These are phyloP conservation scores for Pseudocercospora vitis DNA, from an alignment of 2,329 filamentous ascomycete genomes.

Conservation along the genomic window DNA sequence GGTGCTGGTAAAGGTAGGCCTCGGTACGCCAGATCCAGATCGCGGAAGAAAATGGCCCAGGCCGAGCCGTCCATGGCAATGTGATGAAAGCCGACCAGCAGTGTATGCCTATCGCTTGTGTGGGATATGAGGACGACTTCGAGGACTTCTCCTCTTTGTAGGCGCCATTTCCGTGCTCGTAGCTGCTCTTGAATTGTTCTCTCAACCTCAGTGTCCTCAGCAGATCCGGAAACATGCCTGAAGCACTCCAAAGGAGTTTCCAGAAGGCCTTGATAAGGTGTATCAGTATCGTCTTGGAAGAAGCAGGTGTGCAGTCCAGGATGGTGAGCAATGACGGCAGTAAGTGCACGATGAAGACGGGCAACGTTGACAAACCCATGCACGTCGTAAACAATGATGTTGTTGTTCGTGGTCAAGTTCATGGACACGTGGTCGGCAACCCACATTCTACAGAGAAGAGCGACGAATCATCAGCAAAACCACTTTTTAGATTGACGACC, in stretches of 20 bases:
- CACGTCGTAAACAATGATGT: conserved; percentile 18
- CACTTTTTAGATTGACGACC: neutral
- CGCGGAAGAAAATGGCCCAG: conserved; percentile 29
- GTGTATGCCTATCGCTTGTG: conserved; percentile 17
- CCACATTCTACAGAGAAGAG: conserved; percentile 18
- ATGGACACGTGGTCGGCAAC: conserved; percentile 21
- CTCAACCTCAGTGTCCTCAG: neutral
- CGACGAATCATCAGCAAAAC: conserved; percentile 10
- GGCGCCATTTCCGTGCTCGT: conserved; percentile 15
- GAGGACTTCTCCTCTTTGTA: conserved; percentile 29
- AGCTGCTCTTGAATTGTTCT: conserved; percentile 7
- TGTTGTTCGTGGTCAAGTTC: conserved; percentile 20
- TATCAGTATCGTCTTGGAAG: conserved; percentile 20
- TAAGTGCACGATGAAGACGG: conserved; percentile 21
- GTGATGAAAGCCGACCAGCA: conserved; percentile 38
- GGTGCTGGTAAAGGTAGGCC: conserved; percentile 10
- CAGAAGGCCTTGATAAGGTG: conserved; percentile 21
- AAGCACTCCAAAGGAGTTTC: conserved; percentile 18
- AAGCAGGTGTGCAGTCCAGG: conserved; percentile 22
- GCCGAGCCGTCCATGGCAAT: conserved; percentile 39
- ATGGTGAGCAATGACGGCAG: conserved; percentile 18
- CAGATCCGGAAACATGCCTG: conserved; percentile 11
- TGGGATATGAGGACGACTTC: conserved; percentile 26
- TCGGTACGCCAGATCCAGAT: conserved; percentile 29
- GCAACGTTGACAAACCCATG: conserved; percentile 17